These are phyloP conservation scores for Fistulifera solaris DNA, from an alignment of 108 stramenopile genomes.

Conservation along the genomic window DNA sequence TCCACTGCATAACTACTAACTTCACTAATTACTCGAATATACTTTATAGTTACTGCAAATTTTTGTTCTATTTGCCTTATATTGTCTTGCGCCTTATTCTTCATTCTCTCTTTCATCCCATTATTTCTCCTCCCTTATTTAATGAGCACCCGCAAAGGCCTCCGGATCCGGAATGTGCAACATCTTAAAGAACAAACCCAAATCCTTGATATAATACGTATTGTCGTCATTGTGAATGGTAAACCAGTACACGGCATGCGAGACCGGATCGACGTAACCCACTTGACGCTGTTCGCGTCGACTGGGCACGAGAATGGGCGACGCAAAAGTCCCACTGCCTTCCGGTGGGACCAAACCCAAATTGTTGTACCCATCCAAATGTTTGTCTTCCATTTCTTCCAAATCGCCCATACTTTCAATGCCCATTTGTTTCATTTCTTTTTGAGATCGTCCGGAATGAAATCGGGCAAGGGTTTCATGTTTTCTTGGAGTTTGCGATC, in stretches of 20 bases:
- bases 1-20: too few relatives aligned
- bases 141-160: slow-evolving; percentile 22
- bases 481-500: slow-evolving; percentile 50
- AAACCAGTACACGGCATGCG: slow-evolving; percentile 89
- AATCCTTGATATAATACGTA: slow-evolving; percentile 86
- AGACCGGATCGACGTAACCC: slow-evolving; percentile 78
- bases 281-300: slow-evolving; percentile 67
- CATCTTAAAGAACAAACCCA: slow-evolving; percentile 90
- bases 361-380: slow-evolving; percentile 82
- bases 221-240: slow-evolving; percentile 86
- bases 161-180: slow-evolving; percentile 77
- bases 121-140: background rate
- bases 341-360: slow-evolving; percentile 83
- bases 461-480: slow-evolving; percentile 54
- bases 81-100: too few relatives aligned
- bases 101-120: too few relatives aligned
- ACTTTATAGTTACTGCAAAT: too few relatives aligned
- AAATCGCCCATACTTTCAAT: slow-evolving; percentile 75
- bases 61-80: too few relatives aligned
- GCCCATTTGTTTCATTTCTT: slow-evolving; percentile 83
- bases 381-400: slow-evolving; percentile 77
- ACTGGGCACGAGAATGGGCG: slow-evolving; percentile 82
- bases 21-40: too few relatives aligned
- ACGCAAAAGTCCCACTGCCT: slow-evolving; percentile 70
- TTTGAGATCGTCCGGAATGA: slow-evolving; percentile 53